Conservation (phyloP, 2,329 filamentous ascomycete species). For the Aspergillus sp. region DNA sequence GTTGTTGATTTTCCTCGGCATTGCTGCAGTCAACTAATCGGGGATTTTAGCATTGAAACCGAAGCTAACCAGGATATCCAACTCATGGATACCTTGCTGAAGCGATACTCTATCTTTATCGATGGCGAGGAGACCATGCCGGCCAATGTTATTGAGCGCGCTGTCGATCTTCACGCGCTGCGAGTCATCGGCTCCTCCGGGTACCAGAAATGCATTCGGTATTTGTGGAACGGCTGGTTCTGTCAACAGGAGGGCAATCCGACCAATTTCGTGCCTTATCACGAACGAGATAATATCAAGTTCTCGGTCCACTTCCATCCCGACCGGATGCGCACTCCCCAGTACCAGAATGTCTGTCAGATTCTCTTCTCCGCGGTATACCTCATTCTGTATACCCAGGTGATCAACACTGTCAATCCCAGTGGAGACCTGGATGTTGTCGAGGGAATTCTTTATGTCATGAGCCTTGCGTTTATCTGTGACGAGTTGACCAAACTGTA, state of each 20-base stretch:
- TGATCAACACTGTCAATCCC: slow-evolving; percentile 92
- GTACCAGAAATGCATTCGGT: slow-evolving; percentile 91
- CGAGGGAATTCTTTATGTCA: slow-evolving; percentile 82
- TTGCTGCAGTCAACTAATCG: neutral
- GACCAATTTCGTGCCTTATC: slow-evolving; percentile 84
- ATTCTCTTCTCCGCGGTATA: slow-evolving; percentile 82
- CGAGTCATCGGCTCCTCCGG: slow-evolving; percentile 86
- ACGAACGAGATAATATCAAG: slow-evolving; percentile 71
- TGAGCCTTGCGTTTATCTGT: slow-evolving; percentile 86
- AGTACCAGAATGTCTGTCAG: slow-evolving; percentile 90
- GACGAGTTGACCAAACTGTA: slow-evolving; percentile 88
- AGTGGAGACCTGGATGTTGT: slow-evolving; percentile 79
- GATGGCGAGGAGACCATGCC: slow-evolving; percentile 71
- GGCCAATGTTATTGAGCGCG: slow-evolving; percentile 86
- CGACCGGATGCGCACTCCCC: slow-evolving; percentile 86
- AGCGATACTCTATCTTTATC: slow-evolving; percentile 79
- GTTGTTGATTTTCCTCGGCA: neutral
- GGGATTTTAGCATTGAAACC: slow-evolving; percentile 66
- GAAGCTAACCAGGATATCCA: slow-evolving; percentile 80
- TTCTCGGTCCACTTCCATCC: slow-evolving; percentile 87
- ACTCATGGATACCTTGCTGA: slow-evolving; percentile 77
- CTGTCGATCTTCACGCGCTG: slow-evolving; percentile 88
- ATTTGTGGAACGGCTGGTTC: slow-evolving; percentile 94
- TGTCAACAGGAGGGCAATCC: slow-evolving; percentile 94
- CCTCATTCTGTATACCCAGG: slow-evolving; percentile 79